phyloP scores from a whole-genome alignment of 352 stramenopile genomes.

The Pythium phragmitis region DNA sequence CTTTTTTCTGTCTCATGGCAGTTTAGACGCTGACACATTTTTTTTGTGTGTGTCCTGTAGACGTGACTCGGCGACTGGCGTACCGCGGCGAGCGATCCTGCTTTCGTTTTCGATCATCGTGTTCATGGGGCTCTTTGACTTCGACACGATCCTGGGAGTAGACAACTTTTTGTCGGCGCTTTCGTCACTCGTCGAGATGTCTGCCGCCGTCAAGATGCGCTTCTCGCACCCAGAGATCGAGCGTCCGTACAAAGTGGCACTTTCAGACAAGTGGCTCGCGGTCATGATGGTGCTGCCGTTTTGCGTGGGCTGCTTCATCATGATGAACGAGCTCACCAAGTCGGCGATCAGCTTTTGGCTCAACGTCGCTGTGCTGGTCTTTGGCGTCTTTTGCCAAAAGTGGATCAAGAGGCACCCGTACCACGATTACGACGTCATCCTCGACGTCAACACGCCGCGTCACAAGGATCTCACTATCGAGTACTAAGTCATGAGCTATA shows the following conservation, averaged over 20 bases:
- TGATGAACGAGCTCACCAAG: constrained; percentile 73
- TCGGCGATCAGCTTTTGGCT: constrained; percentile 65
- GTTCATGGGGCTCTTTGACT: constrained; percentile 86
- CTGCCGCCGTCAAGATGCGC: constrained; percentile 88
- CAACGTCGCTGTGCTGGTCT: constrained; percentile 49
- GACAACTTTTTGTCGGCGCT: constrained; percentile 94
- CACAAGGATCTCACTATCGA: constrained; percentile 52
- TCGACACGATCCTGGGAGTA: constrained; percentile 87
- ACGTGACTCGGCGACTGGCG: constrained; percentile 47
- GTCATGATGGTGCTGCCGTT: constrained; percentile 48
- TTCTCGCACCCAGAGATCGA: constrained; percentile 67
- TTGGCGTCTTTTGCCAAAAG: constrained; percentile 54
- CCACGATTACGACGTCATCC: constrained; percentile 54
- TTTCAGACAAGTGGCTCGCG: constrained; percentile 54
- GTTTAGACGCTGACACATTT: too few relatives aligned
- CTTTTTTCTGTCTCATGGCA: too few relatives aligned
- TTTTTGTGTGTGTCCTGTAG: constrained; percentile 23
- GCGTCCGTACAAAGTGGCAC: constrained; percentile 73
- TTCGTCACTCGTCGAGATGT: constrained; percentile 89
- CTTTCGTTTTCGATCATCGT: constrained; percentile 86
- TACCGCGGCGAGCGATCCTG: constrained; percentile 71
- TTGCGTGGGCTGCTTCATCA: constrained; percentile 52
- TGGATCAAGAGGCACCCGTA: constrained; percentile 66
- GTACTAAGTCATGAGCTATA: constrained; percentile 24
- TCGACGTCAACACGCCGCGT: constrained; percentile 33